Evolutionary conservation across 2,329 filamentous ascomycete genomes (phyloP).

Genomic region (Fusarium mangiferae): DNA sequence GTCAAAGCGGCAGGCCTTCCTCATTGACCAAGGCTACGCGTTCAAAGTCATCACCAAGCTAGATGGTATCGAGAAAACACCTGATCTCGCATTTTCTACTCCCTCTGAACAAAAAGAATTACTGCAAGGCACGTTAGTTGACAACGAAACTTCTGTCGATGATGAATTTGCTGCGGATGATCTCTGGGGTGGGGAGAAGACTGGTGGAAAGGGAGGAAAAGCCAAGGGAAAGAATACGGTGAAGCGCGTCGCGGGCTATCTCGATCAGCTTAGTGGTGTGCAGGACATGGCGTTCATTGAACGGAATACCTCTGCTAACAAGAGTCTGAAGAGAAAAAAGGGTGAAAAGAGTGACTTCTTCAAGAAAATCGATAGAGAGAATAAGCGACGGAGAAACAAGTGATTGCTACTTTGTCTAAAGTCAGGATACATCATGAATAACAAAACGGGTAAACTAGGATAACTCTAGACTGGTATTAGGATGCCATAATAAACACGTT

Average conservation of each 20-base stretch:
- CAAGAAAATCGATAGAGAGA: conserved; percentile 56
- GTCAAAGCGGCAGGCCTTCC: conserved; percentile 93
- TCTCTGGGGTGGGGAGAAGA: not conserved
- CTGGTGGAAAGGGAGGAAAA: conserved; percentile 65
- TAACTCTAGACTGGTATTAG: rapidly evolving
- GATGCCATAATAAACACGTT: rapidly evolving
- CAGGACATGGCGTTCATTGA: conserved; percentile 96
- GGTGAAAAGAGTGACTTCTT: conserved; percentile 46
- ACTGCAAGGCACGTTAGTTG: conserved; percentile 86
- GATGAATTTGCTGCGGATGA: not conserved
- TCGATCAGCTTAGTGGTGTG: conserved; percentile 88
- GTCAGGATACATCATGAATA: no score
- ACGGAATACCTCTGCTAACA: conserved; percentile 68
- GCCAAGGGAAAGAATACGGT: conserved; percentile 61
- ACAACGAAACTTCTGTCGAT: conserved; percentile 71
- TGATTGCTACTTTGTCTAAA: rapidly evolving
- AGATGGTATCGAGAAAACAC: conserved; percentile 86
- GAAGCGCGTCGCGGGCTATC: conserved; percentile 83
- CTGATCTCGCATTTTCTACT: conserved; percentile 81
- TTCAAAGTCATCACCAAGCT: conserved; percentile 99
- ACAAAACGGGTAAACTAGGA: not conserved
- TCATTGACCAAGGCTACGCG: conserved; percentile 97
- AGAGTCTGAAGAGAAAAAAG: not conserved
- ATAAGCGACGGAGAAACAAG: conserved; percentile 25
- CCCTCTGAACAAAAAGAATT: conserved; percentile 84